Conservation (phyloP, 2,329 filamentous ascomycete genomes). For the Hypomyces rosellus region DNA sequence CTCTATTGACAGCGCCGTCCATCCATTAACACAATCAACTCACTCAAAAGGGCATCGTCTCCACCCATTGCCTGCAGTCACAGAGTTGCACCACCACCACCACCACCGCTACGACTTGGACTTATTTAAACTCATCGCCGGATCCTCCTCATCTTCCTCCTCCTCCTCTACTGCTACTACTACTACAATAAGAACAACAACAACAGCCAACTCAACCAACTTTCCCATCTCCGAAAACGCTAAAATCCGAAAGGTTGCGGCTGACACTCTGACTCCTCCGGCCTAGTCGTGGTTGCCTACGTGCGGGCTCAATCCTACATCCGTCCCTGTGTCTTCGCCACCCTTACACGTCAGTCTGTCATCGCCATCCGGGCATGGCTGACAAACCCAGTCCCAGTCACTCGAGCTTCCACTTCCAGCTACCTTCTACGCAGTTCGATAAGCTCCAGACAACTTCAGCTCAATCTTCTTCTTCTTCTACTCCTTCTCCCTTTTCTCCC, state of each 20-base stretch:
- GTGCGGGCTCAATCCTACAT: conserved; percentile 3
- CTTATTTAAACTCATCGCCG: too few species aligned
- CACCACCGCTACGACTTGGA: too few species aligned
- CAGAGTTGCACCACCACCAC: too few species aligned
- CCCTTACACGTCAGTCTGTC: conserved; percentile 15
- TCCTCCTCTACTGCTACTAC: too few species aligned
- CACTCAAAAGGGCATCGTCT: too few species aligned
- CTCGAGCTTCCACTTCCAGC: conserved; percentile 13
- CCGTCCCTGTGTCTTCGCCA: conserved; percentile 6
- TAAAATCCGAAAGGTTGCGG: conserved; percentile 9
- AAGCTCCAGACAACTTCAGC: conserved; percentile 15
- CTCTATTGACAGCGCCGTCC: conserved; percentile 1
- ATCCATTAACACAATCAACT: too few species aligned
- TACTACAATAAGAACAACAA: too few species aligned
- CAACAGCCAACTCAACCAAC: neutral
- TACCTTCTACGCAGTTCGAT: conserved; percentile 28
- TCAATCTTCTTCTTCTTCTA: conserved; percentile 7
- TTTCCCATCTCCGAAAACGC: conserved; percentile 5
- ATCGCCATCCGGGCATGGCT: conserved; percentile 24
- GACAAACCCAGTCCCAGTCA: conserved; percentile 28
- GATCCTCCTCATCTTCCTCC: too few species aligned
- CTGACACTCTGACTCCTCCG: conserved; percentile 3
- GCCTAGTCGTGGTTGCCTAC: conserved; percentile 3
- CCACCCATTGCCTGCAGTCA: too few species aligned
- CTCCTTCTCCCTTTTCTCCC: conserved; percentile 13